These are phyloP conservation scores for Bruguiera sexangula DNA, from an alignment of 345 rosid genomes.

Conservation along the genomic window DNA sequence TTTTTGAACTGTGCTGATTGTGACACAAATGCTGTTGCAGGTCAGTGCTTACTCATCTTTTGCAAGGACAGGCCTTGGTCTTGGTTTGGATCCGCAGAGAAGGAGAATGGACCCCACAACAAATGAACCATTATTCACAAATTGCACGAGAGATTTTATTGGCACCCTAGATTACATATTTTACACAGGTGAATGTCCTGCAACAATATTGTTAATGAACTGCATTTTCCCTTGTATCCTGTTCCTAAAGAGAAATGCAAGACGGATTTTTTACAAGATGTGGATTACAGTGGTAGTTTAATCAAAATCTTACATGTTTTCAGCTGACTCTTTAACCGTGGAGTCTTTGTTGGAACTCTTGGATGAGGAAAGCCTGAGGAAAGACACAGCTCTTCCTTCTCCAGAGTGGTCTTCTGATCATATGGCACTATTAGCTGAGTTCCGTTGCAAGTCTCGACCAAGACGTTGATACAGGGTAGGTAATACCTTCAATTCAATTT, in stretches of 20 bases:
- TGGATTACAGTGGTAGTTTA: neutral
- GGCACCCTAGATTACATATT: constrained; percentile 95
- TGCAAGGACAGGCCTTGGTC: constrained; percentile 62
- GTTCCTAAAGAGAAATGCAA: neutral
- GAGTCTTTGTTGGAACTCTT: constrained; percentile 94
- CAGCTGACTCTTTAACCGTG: constrained; percentile 88
- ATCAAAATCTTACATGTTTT: constrained; percentile 7
- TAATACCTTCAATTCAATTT: constrained; percentile 7
- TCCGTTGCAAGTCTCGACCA: constrained; percentile 83
- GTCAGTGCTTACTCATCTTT: constrained; percentile 98
- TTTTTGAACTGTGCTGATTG: constrained; percentile 5
- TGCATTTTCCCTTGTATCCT: too few species aligned
- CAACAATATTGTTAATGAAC: neutral
- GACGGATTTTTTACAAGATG: constrained; percentile 8
- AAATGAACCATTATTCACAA: constrained; percentile 92
- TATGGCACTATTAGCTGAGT: constrained; percentile 89
- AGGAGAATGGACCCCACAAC: constrained; percentile 82
- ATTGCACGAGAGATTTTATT: constrained; percentile 89
- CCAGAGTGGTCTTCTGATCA: constrained; percentile 99
- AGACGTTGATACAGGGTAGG: constrained; percentile 65
- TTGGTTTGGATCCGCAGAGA: constrained; percentile 64
- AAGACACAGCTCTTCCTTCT: constrained; percentile 99
- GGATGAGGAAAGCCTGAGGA: constrained; percentile 97
- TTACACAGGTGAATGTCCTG: constrained; percentile 62
- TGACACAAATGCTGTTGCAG: constrained; percentile 42